Base-by-base conservation (phyloP, 768 basidiomycete species). In the Lentinus brumalis region DNA sequence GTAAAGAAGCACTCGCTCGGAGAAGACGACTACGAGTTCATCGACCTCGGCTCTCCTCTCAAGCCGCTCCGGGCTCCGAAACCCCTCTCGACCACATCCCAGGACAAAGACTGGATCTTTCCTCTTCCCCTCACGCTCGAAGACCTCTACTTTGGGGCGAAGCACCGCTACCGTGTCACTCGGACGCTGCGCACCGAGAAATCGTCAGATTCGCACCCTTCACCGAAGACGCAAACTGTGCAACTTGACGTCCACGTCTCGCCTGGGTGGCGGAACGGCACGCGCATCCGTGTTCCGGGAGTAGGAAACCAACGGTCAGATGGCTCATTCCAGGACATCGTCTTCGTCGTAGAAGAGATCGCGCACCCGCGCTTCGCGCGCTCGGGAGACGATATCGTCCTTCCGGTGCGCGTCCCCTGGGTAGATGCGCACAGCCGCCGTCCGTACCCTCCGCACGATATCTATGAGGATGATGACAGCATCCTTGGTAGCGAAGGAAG, bases 61-160 rank as follows among this genome's bases (percentile, higher is more conserved):
- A 60, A 59, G 50, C 62, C 62, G 50, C 60, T 67, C 38, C 61
- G 59, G 26, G 53, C 66, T 8, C 60, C 63, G 18, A 57, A 57
- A 12, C 44, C 63, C 11, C 16, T 57, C 55, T 60, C 61, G 47
- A 39, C 53, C 41, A 51, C 38, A 41, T 44, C 79, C 32, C 81
- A 81, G 62, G 87, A 88, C 35, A 81, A 81, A 62, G 87, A 88
- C 69, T 89, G 88, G 86, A 75, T 81, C n/a, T 89, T 87, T 73
- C 82, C 86, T 0, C 79, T 90, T 5, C 75, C 78, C 16, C 72
- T 88, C 56, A 79, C 82, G 1, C 79, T 90, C 18, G 85, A 88
- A 59, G 86, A 89, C 63, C 76, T 89, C 39, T 85, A 81, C 69
- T 71, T 71, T 26, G 87, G 88, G 32, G 80, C 81, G 50, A 75